phyloP scores from a whole-genome alignment of 2,329 filamentous ascomycete genomes.

The Drechslerella coelobrocha region DNA sequence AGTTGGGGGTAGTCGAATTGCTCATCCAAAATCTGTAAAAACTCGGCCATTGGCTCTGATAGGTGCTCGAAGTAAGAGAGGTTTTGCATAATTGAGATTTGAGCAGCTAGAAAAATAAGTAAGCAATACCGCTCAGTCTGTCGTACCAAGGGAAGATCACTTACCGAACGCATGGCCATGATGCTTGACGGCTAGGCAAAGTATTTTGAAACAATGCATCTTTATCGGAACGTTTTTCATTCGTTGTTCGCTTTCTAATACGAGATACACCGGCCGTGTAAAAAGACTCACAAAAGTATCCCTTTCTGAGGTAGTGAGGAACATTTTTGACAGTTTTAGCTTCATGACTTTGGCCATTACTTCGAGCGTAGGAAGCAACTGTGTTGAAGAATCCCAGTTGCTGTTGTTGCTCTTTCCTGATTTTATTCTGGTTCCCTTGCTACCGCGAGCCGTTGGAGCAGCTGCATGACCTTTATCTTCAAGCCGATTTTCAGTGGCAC shows the following conservation, averaged over 20 bases:
- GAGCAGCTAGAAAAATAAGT: slow-evolving; percentile 69
- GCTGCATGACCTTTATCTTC: slow-evolving; percentile 82
- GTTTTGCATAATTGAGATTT: slow-evolving; percentile 97
- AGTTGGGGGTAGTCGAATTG: slow-evolving; percentile 98
- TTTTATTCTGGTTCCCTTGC: slow-evolving; percentile 77
- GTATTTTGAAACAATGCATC: slow-evolving; percentile 96
- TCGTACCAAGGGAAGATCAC: slow-evolving; percentile 49
- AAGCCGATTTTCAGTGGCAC: slow-evolving; percentile 90
- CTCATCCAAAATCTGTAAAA: slow-evolving; percentile 91
- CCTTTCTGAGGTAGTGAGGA: slow-evolving; percentile 92
- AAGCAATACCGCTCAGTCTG: not conserved
- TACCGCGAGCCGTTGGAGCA: slow-evolving; percentile 66
- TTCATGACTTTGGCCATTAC: slow-evolving; percentile 96
- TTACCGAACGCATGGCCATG: slow-evolving; percentile 94
- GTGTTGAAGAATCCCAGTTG: slow-evolving; percentile 84
- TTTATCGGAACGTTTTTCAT: slow-evolving; percentile 87
- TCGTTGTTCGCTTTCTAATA: slow-evolving; percentile 91
- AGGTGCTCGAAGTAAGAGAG: slow-evolving; percentile 97
- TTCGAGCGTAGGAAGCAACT: slow-evolving; percentile 87
- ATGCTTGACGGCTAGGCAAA: slow-evolving; percentile 96
- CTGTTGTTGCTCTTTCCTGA: slow-evolving; percentile 74
- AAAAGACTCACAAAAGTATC: slow-evolving; percentile 94
- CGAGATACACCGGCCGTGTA: slow-evolving; percentile 89
- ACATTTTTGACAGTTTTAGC: slow-evolving; percentile 76
- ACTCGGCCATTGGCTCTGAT: slow-evolving; percentile 99